Conservation (phyloP, 2,329 filamentous ascomycete species). For the Colletotrichum sublineola region DNA sequence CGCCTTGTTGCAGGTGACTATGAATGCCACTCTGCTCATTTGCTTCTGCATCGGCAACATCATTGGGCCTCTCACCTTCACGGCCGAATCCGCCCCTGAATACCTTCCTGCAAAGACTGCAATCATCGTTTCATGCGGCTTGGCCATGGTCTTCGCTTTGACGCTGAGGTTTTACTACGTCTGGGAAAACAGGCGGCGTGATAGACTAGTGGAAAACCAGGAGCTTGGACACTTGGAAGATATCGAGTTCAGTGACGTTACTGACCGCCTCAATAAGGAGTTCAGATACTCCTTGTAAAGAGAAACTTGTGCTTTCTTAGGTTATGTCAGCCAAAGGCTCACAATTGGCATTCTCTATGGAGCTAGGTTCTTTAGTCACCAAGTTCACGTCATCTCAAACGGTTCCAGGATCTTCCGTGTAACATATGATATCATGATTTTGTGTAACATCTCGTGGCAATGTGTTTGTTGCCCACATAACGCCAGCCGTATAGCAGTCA, state of each 20-base stretch:
- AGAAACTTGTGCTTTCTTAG: accelerated
- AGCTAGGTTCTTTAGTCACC: background rate
- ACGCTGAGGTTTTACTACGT: conserved; percentile 30
- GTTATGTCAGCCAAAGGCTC: background rate
- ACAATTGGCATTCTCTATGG: background rate
- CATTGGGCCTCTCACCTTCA: conserved; percentile 75
- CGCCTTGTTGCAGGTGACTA: conserved; percentile 56
- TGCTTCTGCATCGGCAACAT: conserved; percentile 68
- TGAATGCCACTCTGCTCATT: conserved; percentile 59
- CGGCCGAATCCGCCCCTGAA: conserved; percentile 66
- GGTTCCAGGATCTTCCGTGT: no score
- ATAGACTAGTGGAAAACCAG: conserved; percentile 57
- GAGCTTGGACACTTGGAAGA: conserved; percentile 63
- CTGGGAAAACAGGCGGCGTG: conserved; percentile 41
- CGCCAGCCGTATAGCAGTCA: background rate
- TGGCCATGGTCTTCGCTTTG: conserved; percentile 28
- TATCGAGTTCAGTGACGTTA: conserved; percentile 71
- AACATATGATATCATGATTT: background rate
- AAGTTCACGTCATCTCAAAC: background rate
- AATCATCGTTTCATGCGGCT: conserved; percentile 67
- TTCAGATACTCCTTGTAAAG: conserved; percentile 54
- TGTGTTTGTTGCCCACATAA: no score
- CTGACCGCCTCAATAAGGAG: conserved; percentile 76
- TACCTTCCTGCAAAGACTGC: conserved; percentile 70
- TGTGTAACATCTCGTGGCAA: background rate